These are phyloP conservation scores for Vitis labrusca DNA, from an alignment of 164 flowering plant genomes.

Conservation along the genomic window DNA sequence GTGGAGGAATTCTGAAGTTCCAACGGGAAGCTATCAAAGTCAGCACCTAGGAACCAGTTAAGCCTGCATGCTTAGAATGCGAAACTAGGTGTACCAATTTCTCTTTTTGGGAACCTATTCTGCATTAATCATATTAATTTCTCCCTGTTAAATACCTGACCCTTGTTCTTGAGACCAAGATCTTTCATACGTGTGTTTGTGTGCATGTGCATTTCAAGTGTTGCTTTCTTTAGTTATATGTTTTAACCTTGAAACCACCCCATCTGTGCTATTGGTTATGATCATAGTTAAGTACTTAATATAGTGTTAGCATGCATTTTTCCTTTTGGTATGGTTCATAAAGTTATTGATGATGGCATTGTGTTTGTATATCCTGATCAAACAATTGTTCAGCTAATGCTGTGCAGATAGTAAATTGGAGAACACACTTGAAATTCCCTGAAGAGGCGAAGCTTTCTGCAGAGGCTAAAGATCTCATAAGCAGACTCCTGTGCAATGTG, in stretches of 20 bases:
- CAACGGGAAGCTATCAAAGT: no score
- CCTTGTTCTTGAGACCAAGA: background rate
- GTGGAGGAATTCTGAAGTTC: no score
- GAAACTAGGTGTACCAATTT: no score
- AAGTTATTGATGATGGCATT: background rate
- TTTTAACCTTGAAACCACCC: background rate
- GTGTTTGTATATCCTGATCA: conserved; percentile 4
- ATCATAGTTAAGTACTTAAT: background rate
- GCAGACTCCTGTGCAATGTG: conserved; percentile 64
- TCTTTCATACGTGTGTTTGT: background rate
- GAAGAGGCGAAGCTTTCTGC: conserved; percentile 62
- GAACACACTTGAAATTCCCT: conserved; percentile 64
- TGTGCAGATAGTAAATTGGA: conserved; percentile 72
- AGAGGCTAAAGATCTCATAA: conserved; percentile 65
- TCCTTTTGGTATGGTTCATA: background rate
- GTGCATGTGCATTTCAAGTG: background rate
- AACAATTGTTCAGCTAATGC: conserved; percentile 12
- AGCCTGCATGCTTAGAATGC: no score
- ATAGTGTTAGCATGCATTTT: background rate
- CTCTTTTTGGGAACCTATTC: background rate
- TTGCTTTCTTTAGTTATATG: background rate
- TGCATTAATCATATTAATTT: background rate
- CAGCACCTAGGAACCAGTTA: no score
- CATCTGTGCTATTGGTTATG: background rate
- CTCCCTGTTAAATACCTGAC: background rate